Base-by-base conservation (phyloP, 192 early-diverging fungal genomes). In the Fimicolochytrium jonesii region DNA sequence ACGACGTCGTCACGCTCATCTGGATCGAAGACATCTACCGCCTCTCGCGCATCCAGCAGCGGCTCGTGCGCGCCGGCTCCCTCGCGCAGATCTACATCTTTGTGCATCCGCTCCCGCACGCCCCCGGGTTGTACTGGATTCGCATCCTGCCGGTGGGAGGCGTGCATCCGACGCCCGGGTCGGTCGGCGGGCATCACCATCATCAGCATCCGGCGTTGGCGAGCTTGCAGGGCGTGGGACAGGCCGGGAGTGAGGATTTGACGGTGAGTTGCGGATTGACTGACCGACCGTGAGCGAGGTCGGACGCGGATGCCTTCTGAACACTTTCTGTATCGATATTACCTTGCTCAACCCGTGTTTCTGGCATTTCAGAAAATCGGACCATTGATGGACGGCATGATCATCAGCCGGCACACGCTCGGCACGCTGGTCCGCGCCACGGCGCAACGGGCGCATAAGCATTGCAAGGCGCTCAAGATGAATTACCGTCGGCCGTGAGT, bases 371-470 rank as follows among this genome's bases (percentile, higher is more conserved):
- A 68, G 66, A 47, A 25, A 2, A 67, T 86, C 67, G 90, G 90
- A 11, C 90, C 90, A 1, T 59, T 92, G 15, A 67, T 78, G 6
- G 88, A 90, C 72, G 89, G 87, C 23, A 86, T 86, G 80, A 67
- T 90, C 5, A 77, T 90, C 2, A 83, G 76, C 50, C 67, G 86
- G 15, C 84, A 87, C 61, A 67, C 84, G 1, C 66, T 92, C 0
- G 90, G 87, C 1, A 62, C 65, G 26, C 71, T 92, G 57, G 81
- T 90, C 6, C 78, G 90, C 20, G 83, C 79, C 23, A 90, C 89
- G 2, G 81, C 88, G 13, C 83, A 87, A 31, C 83, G 82, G 17
- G 88, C 82, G 3, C 84, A 89, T 23, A 64, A 77, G 35, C 69
- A 74, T 1, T 84, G 77, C 61, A 60, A 78, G 13, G 42, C 78